A percentile compares a stretch with the other conserved stretches of the same genome.
phyloP scores from a whole-genome alignment of 495 filamentous ascomycete species.

The Annulohypoxylon bovei region DNA sequence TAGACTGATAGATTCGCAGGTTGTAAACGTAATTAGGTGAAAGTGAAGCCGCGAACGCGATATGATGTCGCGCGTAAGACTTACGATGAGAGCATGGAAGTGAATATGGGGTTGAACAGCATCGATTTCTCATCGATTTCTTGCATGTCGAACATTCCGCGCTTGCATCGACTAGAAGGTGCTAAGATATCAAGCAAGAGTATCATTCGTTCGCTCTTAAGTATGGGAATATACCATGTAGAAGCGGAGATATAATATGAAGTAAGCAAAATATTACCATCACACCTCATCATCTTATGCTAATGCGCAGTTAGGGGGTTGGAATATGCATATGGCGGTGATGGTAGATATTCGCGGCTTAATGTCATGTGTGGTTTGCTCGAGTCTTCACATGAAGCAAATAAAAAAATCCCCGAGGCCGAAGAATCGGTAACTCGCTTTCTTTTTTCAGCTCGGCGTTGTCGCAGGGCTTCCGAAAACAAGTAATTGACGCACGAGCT shows the following conservation, averaged over 20 bases:
- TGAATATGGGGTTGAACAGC: constrained; percentile 28
- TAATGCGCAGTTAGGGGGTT: neutral
- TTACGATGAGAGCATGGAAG: constrained; percentile 26
- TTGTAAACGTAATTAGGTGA: constrained; percentile 5
- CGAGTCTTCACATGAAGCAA: constrained; percentile 13
- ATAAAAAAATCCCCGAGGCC: constrained; percentile 36
- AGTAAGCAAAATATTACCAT: constrained; percentile 26
- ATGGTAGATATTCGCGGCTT: neutral
- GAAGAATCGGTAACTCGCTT: constrained; percentile 25
- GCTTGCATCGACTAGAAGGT: constrained; percentile 17
- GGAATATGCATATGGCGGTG: neutral
- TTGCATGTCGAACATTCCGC: constrained; percentile 26
- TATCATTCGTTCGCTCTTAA: constrained; percentile 14
- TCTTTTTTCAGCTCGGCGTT: constrained; percentile 37
- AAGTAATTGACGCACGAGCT: constrained; percentile 26
- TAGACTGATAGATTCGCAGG: constrained; percentile 14
- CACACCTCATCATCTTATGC: constrained; percentile 9
- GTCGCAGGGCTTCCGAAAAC: constrained; percentile 27
- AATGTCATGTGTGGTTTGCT: constrained; percentile 19
- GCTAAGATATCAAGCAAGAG: neutral
- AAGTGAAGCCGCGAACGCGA: constrained; percentile 16
- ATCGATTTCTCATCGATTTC: constrained; percentile 28
- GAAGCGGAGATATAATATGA: constrained; percentile 15
- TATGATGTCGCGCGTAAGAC: constrained; percentile 35
- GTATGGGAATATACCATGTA: neutral